These are phyloP conservation scores for Erysiphe pulchra DNA, from an alignment of 2,329 filamentous ascomycete genomes.

Conservation along the genomic window DNA sequence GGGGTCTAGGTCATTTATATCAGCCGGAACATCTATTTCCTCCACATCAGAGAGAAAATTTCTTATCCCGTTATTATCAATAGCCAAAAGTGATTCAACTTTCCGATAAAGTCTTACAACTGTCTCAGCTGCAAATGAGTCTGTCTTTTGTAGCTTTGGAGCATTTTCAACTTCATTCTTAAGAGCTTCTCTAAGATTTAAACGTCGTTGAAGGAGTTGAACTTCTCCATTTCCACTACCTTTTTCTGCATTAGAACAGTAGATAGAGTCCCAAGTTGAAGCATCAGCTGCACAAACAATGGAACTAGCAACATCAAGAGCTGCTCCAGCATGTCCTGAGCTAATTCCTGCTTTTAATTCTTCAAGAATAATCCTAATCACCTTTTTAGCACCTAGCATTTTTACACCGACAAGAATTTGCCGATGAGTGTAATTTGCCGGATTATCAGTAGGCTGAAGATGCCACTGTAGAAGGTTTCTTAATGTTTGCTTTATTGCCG, in stretches of 20 bases:
- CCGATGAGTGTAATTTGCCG: constrained; percentile 45
- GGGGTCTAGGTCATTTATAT: not conserved
- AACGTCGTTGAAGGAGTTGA: constrained; percentile 7
- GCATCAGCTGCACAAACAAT: constrained; percentile 41
- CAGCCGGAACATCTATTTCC: not conserved
- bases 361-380: constrained; percentile 37
- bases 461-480: constrained; percentile 42
- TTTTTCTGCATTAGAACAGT: constrained; percentile 1
- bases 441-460: constrained; percentile 26
- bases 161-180: constrained; percentile 10
- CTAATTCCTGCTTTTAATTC: constrained; percentile 39
- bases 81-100: constrained; percentile 9
- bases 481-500: constrained; percentile 32
- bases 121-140: constrained; percentile 9
- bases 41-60: not conserved
- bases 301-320: constrained; percentile 42
- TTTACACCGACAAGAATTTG: constrained; percentile 35
- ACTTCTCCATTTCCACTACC: constrained; percentile 1
- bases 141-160: constrained; percentile 8
- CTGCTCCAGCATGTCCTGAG: constrained; percentile 29
- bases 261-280: constrained; percentile 9
- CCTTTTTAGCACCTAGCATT: constrained; percentile 32
- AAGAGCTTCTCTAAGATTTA: constrained; percentile 11
- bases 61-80: not conserved
- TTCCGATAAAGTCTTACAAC: constrained; percentile 11